Base-by-base conservation (phyloP, 78 protist genomes). In the Tieghemostelium lacteum region DNA sequence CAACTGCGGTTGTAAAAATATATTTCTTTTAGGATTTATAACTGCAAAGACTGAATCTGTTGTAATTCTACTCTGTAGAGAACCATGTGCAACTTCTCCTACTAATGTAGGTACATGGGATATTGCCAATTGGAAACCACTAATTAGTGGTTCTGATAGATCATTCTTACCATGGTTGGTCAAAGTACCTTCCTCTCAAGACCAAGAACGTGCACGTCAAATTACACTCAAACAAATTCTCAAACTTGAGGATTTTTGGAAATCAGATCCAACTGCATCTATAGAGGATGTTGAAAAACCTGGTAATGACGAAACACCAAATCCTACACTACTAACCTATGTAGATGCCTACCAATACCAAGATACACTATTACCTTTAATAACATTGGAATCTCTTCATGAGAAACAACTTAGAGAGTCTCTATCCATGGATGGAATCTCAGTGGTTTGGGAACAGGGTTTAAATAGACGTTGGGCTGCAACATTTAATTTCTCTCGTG, bases 1-100 rank as follows among this genome's bases (percentile, higher is more conserved):
- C 98, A 95, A 94, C 75, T 98, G 99, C 73, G 98, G 98, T 3
- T 75, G 87, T 24, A 45, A 95, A 36, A 99, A 99, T 62, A 95
- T 97, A 31, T 99, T 99, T 69, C 26, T 92, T 37, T 93, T 99
- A 24, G 99, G 99, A 1, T 99, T 96, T 85, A 93, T 98, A 22
- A 98, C 99, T 0, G 97, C 99, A 19, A 97, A 95, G 92, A 49
- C 42, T 1, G 99, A 98, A n/a, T 39, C 93, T 0, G 96, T 98
- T 22, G 99, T 99, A n/a, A 97, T 98, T 19, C 72, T 99, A 66
- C 71, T 99, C 24, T 98, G 99, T 92, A 71, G 99, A 54, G 86
- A 88, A 17, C 97, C 96, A 45, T 96, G 98, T 24, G 93, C 95
- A 8, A 33, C 69, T 20, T 49, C 73, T 0, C 28, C 42, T 29